Conservation (phyloP, 441 rosid genomes). For the Metrosideros polymorpha region DNA sequence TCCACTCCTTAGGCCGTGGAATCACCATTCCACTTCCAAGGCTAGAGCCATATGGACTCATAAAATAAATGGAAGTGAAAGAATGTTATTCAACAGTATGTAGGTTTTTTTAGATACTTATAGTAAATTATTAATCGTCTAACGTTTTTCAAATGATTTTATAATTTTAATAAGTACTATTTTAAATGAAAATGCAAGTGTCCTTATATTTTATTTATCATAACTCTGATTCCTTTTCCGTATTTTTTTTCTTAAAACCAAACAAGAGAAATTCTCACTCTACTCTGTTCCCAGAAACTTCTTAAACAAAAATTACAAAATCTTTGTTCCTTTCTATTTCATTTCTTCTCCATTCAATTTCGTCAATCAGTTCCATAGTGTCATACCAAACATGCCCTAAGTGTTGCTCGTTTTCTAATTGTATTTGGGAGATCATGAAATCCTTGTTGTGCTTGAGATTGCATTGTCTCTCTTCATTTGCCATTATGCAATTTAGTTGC, state of each 20-base stretch:
- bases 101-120: not conserved
- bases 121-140: not conserved
- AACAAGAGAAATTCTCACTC: not conserved
- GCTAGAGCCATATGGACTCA: not conserved
- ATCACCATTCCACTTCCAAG: not conserved
- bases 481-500: not conserved
- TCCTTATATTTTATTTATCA: not conserved
- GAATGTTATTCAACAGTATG: not conserved
- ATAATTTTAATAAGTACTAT: not conserved
- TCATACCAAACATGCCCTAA: not conserved
- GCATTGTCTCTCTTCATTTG: not conserved
- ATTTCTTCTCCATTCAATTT: not conserved
- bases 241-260: not conserved
- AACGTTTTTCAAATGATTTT: not conserved
- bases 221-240: not conserved
- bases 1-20: not conserved
- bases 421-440: not conserved
- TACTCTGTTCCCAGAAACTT: not conserved
- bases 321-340: not conserved
- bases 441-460: not conserved
- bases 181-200: not conserved
- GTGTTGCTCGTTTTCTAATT: not conserved
- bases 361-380: not conserved
- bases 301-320: not conserved
- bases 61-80: not conserved